Conservation (phyloP, 2,329 filamentous ascomycete genomes). For the Aspergillus calidoustus region DNA sequence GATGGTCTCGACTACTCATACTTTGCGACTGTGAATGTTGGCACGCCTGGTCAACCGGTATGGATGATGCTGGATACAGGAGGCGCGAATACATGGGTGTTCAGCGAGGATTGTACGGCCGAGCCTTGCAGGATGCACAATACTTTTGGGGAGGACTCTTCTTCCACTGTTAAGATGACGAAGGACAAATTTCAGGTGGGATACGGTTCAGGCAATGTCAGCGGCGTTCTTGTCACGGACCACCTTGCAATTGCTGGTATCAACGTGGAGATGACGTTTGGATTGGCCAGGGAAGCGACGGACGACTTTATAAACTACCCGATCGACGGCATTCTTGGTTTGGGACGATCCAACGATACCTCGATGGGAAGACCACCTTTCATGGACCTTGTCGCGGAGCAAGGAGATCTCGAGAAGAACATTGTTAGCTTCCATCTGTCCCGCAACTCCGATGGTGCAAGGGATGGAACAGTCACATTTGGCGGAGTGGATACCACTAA, state of each 20-base stretch:
- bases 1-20: conserved; percentile 61
- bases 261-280: conserved; percentile 69
- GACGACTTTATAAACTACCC: conserved; percentile 76
- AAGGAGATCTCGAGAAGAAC: conserved; percentile 65
- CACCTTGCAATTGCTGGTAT: conserved; percentile 69
- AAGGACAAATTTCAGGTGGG: conserved; percentile 65
- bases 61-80: conserved; percentile 61
- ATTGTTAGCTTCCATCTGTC: conserved; percentile 74
- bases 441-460: conserved; percentile 66
- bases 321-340: conserved; percentile 84
- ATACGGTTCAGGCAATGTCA: conserved; percentile 79
- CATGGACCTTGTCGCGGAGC: conserved; percentile 63
- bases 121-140: conserved; percentile 71
- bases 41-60: conserved; percentile 55
- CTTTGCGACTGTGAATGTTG: conserved; percentile 56
- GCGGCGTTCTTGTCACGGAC: conserved; percentile 69
- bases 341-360: conserved; percentile 66
- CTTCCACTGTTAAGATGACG: conserved; percentile 63
- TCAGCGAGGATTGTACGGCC: conserved; percentile 70
- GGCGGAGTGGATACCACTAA: conserved; percentile 70
- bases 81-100: conserved; percentile 77
- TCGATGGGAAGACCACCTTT: conserved; percentile 64
- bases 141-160: conserved; percentile 69
- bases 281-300: conserved; percentile 72
- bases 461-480: conserved; percentile 78